Conservation (phyloP, 2,329 filamentous ascomycete species). For the Clathrospora elynae region DNA sequence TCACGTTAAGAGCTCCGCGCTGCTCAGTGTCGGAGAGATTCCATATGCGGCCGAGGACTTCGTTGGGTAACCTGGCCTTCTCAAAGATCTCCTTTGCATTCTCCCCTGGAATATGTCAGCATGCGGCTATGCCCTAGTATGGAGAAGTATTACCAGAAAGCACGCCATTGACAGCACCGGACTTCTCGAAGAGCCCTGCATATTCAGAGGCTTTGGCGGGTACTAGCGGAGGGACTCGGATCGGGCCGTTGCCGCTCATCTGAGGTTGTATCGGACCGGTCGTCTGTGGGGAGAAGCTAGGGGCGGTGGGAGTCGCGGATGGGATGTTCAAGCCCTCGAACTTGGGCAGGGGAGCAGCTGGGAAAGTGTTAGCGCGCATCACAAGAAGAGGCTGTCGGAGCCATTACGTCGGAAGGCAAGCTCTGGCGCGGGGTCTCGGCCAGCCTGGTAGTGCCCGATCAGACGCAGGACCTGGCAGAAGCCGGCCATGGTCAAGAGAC, state of each 20-base stretch:
- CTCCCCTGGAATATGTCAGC: constrained; percentile 62
- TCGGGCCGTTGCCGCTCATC: constrained; percentile 60
- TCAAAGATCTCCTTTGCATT: constrained; percentile 94
- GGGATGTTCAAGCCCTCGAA: constrained; percentile 76
- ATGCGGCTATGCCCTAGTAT: background rate
- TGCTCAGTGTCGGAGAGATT: constrained; percentile 92
- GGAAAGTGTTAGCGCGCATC: constrained; percentile 29
- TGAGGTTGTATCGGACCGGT: constrained; percentile 46
- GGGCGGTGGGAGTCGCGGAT: constrained; percentile 57
- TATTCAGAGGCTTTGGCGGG: constrained; percentile 92
- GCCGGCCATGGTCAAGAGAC: constrained; percentile 87
- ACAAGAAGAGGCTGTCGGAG: background rate
- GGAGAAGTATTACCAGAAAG: constrained; percentile 63
- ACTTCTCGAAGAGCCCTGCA: constrained; percentile 86
- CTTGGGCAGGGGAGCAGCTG: constrained; percentile 81
- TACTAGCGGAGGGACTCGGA: constrained; percentile 86
- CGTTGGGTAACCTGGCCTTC: constrained; percentile 85
- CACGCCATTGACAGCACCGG: constrained; percentile 74
- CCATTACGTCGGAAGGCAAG: constrained; percentile 75
- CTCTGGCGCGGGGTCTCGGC: constrained; percentile 78
- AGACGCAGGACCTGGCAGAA: constrained; percentile 92
- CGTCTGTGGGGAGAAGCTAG: constrained; percentile 50
- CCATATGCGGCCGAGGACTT: constrained; percentile 94
- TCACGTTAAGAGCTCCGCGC: constrained; percentile 80
- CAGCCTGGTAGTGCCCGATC: constrained; percentile 93